Base-by-base conservation (phyloP, 495 filamentous ascomycete species). In the Sordaria brevicollis region DNA sequence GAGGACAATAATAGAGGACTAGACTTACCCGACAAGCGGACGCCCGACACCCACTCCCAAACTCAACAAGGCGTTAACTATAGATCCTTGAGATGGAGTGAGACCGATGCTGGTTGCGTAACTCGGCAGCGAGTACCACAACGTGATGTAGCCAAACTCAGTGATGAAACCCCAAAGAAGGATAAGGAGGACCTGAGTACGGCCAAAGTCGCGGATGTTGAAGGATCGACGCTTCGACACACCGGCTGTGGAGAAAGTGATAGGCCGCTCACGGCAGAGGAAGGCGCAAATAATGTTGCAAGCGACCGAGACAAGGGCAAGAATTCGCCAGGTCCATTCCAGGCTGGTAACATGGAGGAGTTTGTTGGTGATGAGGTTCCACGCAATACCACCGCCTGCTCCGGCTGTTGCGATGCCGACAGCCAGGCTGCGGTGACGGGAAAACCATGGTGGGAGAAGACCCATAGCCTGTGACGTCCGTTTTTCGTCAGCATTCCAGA, bases 381-480 rank as follows among this genome's bases (percentile, higher is more conserved):
- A 88, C 7, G 85, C 82, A 17, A 93, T 74, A 0, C 91, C 91
- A 6, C 89, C 89, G 13, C 90, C 90, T 21, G 84, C 86, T 0
- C 91, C 91, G 13, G 86, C 83, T 0, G 90, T 84, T 1, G 87
- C 85, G 71, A 92, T 88, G 5, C 89, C 89, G 74, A 88, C 89
- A 8, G 90, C 90, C 31, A 93, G 81, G 67, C 86, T 86, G 2
- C 90, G 82, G 15, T 83, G 82, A 7, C 82, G 84, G 31, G 80
- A 80, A 76, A 93, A 93, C 91, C 91, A 93, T 70, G 92, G 90
- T 2, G 89, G 86, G 0, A 89, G 81, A 65, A 92, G 86, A 11
- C 86, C 85, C 11, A 90, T 86, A 54, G 84, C 34, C 70, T 72
- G 13, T 31, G 2, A n/a, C n/a, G n/a, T n/a, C n/a, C 17, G 21